These are phyloP conservation scores for Phytopythium chamaehyphon DNA, from an alignment of 352 stramenopile species.

Conservation along the genomic window DNA sequence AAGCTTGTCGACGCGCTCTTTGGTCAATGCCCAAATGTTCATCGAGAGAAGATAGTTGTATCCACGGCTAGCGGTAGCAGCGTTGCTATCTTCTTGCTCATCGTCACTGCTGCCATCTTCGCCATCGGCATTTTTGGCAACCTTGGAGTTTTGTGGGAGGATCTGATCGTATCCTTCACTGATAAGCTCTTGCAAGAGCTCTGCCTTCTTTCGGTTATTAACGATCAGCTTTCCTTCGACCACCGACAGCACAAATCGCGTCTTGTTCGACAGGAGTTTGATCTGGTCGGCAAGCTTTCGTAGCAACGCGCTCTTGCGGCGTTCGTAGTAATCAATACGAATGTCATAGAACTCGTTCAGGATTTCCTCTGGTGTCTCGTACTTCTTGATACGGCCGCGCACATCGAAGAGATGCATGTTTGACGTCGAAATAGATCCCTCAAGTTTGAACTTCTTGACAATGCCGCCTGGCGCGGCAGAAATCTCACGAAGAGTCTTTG, in stretches of 20 bases:
- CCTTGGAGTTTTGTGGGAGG: constrained; percentile 37
- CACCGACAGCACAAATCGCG: constrained; percentile 94
- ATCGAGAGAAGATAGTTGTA: constrained; percentile 97
- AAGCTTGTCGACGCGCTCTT: constrained; percentile 91
- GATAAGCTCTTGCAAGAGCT: constrained; percentile 88
- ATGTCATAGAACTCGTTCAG: constrained; percentile 93
- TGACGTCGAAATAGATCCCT: constrained; percentile 89
- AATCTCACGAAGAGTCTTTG: constrained; percentile 66
- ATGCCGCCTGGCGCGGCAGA: constrained; percentile 69
- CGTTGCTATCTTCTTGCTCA: constrained; percentile 41
- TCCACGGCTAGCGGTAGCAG: constrained; percentile 35
- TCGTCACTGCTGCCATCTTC: constrained; percentile 20
- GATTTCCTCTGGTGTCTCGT: constrained; percentile 90
- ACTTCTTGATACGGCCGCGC: constrained; percentile 91
- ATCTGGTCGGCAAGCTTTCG: constrained; percentile 89
- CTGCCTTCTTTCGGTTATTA: constrained; percentile 92
- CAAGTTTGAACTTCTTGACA: constrained; percentile 96
- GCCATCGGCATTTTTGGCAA: constrained; percentile 53
- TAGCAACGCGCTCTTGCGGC: constrained; percentile 88
- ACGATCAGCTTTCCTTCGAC: constrained; percentile 90
- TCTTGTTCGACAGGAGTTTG: constrained; percentile 92
- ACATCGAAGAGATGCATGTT: constrained; percentile 98
- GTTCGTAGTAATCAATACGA: constrained; percentile 90
- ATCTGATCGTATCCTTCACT: constrained; percentile 89
- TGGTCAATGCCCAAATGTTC: constrained; percentile 92